Conservation (phyloP, 140 eudicot species). For the Ambrosia hybrid region DNA sequence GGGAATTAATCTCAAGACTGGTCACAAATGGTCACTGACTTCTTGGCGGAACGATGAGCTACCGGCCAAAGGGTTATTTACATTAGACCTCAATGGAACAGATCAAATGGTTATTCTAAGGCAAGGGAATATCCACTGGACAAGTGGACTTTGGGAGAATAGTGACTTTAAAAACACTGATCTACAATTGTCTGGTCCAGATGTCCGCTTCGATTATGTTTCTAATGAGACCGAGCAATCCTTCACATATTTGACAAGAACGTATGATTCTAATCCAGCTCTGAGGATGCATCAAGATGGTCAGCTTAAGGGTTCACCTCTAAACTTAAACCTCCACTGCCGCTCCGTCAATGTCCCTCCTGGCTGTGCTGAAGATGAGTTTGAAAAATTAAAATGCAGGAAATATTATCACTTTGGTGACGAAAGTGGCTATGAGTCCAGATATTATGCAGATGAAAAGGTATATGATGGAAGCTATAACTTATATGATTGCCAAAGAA, state of each 20-base stretch:
- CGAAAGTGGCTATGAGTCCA: background rate
- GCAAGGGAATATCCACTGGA: constrained; percentile 40
- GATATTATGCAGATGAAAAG: background rate
- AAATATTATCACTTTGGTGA: background rate
- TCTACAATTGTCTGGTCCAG: background rate
- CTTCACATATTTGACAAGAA: constrained; percentile 23
- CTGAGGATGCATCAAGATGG: constrained; percentile 30
- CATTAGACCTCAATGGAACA: constrained; percentile 39
- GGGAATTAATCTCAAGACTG: constrained; percentile 44
- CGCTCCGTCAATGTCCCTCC: constrained; percentile 4
- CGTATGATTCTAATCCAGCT: constrained; percentile 24
- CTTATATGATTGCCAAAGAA: constrained; percentile 35
- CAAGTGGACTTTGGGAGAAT: constrained; percentile 26
- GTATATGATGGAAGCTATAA: constrained; percentile 26
- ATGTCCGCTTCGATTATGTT: constrained; percentile 22
- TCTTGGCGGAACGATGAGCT: constrained; percentile 38
- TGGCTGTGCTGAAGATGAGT: constrained; percentile 38
- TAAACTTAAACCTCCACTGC: background rate
- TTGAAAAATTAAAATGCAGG: constrained; percentile 33
- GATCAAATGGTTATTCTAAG: constrained; percentile 28
- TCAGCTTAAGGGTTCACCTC: background rate
- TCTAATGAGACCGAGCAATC: constrained; percentile 37
- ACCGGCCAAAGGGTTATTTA: constrained; percentile 46
- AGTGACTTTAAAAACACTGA: constrained; percentile 18
- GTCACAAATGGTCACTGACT: constrained; percentile 48